phyloP scores from a whole-genome alignment of 176 grass and related monocot genomes.

The Echinochloa phyllopogon region DNA sequence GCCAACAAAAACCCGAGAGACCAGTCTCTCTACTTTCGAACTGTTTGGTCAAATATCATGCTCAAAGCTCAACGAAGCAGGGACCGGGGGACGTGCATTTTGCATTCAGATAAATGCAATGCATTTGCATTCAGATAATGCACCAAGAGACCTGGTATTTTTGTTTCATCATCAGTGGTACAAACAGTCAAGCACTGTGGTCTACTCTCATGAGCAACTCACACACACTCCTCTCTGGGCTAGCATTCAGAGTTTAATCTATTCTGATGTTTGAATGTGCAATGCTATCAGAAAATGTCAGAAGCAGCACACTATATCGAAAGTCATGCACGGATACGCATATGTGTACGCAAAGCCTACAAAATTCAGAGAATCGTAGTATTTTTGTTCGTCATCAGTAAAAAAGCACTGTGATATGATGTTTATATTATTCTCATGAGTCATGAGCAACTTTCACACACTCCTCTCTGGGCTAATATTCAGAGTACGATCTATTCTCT shows the following conservation, averaged over 20 bases:
- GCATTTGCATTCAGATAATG: neutral
- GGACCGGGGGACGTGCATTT: neutral
- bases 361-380: too few species aligned
- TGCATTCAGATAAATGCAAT: neutral
- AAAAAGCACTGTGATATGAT: neutral
- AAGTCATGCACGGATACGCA: too few species aligned
- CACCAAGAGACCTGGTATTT: neutral
- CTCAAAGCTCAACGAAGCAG: neutral
- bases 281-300: too few species aligned
- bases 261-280: too few species aligned
- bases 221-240: too few species aligned
- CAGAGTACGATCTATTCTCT: neutral
- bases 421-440: neutral
- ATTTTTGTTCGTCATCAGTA: neutral
- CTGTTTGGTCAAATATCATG: slow-evolving; percentile 32
- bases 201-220: too few species aligned
- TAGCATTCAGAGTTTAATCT: too few species aligned
- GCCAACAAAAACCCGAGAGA: slow-evolving; percentile 45
- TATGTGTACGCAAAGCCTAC: too few species aligned
- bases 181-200: too few species aligned
- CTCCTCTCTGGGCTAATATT: neutral
- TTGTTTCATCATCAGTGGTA: neutral
- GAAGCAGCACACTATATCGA: too few species aligned
- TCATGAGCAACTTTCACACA: neutral
- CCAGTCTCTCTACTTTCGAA: slow-evolving; percentile 21